Base-by-base conservation (phyloP, 2,329 filamentous ascomycete species). In the Fusarium succisae region DNA sequence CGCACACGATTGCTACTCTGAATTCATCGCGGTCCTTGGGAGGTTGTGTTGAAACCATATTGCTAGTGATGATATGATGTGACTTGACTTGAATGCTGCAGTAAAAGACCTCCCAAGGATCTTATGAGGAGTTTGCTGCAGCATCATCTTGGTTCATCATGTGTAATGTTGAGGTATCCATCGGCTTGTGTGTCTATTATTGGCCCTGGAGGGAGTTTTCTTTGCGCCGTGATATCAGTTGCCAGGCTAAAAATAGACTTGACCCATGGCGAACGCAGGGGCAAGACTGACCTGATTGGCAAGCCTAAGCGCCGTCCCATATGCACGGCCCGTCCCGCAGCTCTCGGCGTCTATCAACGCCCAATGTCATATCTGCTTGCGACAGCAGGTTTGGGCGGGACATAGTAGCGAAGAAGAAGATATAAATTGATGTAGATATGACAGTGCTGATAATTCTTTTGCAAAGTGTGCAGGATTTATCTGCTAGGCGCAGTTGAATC, bases 381-480 rank as follows among this genome's bases (percentile, higher is more conserved):
- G 14, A 47, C 6, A 20, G 12, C 20, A 20, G 18, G 18, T 4
- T 22, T 15, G 8, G 4, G 8, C 24, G 18, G 5, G 14, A 15
- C 0, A 9, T 18, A 6, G 8, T 14, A 26, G 3, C 1, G 8
- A 39, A 8, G 38, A 22, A 13, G 12, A 15, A 14, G 14, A 3
- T 1, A 15, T 32, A 15, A 15, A 35, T 1, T 2, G 3, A 35
- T 2, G 32, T 35, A 35, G 2, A 15, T 3, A 1, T 12, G 1
- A 30, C 11, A 12, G 5, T 30, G 4, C 28, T 8, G 7, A 28
- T 8, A 6, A 26, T 26, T 26, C 6, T 26, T 26, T 26, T 26
- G 24, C 6, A 26, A 26, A 26, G 24, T 26, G 24, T 26, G 24
- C 6, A 26, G 24, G 24, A 26, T 26, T 26, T 26, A 6, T 5